Evolutionary conservation across 2,329 filamentous ascomycete species (phyloP), one percentile per base, ranked within the genome.

Genomic region (Torrubiellomyces zombiae): DNA sequence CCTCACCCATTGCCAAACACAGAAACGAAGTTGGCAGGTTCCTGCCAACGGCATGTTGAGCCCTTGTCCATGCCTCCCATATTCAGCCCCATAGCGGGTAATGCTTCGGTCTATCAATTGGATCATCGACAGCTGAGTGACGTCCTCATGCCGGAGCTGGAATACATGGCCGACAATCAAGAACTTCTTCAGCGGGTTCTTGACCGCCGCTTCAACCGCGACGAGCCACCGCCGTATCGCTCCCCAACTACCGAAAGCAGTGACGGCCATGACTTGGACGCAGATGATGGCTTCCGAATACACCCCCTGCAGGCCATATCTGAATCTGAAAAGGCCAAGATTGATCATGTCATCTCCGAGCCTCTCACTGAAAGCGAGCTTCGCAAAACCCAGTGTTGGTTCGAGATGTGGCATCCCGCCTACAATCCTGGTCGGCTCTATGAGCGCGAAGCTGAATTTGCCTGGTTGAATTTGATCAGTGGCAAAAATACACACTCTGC

Each of bases 191-290:
- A 24, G 16, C 9, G n/a, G 11, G 16, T 24, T 7, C 23, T 16
- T 10, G 23, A 24, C 11, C 15, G 23, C 9, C 15, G 23, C 9
- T 24, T 24, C 23, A 24, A 24, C 16, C 23, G 16, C 16, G 23
- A 24, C 15, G 23, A 17, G 3, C 23, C 23, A 7, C 23, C 23
- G 15, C 16, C 16, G 9, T 24, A 18, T 10, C 23, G 16, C 6
- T 24, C 23, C 3, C 15, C 23, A 12, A 18, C 23, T 9, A 10
- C 23, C 10, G 22, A 24, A n/a, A n/a, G n/a, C 11, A 7, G 14
- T 11, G 16, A 24, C 9, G 15, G 19, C 16, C 6, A 24, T 6
- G 9, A 18, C 15, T 3, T 5, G 8, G 7, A 18, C 22, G 5
- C n/a, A n/a, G n/a, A n/a, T n/a, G n/a, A n/a, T n/a, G n/a, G n/a